Evolutionary conservation across 345 rosid species (phyloP), one percentile per base, ranked within the genome.

Genomic region (Populus alba): DNA sequence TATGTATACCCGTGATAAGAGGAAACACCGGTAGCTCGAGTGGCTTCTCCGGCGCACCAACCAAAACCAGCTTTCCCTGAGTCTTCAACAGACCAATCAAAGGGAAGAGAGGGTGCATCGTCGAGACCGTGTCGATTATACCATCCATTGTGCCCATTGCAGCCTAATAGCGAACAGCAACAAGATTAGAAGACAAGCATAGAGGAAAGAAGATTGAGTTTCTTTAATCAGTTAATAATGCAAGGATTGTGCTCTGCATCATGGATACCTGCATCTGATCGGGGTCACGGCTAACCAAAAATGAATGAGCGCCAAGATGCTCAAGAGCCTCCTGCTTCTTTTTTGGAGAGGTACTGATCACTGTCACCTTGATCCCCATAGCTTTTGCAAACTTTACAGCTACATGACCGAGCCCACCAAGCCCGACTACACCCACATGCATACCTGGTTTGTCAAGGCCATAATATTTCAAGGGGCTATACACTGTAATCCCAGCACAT

Each of bases 21-120:
- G 73, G 73, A 41, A 70, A 70, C 31, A 15, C 51, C 2, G 73
- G 73, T 15, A 70, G 51, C 31, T 70, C 73, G n/a, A 70, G 73
- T 3, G 73, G 73, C 73, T 70, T 70, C 1, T 9, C 49, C 20
- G 73, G 73, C 9, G 49, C 47, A 0, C 73, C 73, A 16, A 70
- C 73, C 29, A 43, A 23, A 11, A 70, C 53, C n/a, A 70, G 73
- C 51, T 70, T 66, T 66, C 69, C 69, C 0, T 66, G 69, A 16
- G 69, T 27, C 12, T 66, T 66, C n/a, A 66, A 7, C 17, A 66
- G n/a, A 66, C 69, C 11, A 6, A 66, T 16, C 69, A 66, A 16
- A 66, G 69, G 69, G 11, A 66, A 33, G 22, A 66, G 9, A 66
- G 69, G 69, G 33, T 66, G 69, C 9, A 33, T 33, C 2, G 69